Conservation (phyloP, 148 eudicot species). For the Simmondsia chinensis region DNA sequence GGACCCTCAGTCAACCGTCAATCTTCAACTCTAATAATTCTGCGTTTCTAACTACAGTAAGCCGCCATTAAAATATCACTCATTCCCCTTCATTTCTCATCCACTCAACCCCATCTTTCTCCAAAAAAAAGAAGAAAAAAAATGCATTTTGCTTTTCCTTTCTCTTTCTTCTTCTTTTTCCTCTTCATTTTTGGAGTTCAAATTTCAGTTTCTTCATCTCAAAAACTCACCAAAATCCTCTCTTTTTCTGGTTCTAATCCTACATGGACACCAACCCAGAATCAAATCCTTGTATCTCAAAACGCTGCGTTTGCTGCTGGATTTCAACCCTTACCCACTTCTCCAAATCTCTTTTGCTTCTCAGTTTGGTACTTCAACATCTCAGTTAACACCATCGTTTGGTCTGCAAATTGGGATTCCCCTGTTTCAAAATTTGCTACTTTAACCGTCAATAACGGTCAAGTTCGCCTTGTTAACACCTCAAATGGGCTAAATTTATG, state of each 20-base stretch:
- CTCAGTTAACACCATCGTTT: conserved; percentile 19
- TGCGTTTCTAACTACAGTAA: no score
- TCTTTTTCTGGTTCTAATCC: conserved; percentile 26
- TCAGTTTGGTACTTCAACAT: conserved; percentile 42
- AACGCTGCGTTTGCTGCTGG: conserved; percentile 55
- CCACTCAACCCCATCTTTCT: no score
- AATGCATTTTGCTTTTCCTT: no score
- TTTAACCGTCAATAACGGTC: conserved; percentile 33
- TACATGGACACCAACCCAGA: conserved; percentile 48
- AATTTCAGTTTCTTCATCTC: conserved; percentile 10
- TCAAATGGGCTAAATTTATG: conserved; percentile 27
- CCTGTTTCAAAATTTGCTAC: conserved; percentile 28
- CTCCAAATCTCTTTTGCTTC: conserved; percentile 31
- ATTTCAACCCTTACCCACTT: conserved; percentile 18
- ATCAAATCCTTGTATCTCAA: conserved; percentile 40
- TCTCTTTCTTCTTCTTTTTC: conserved; percentile 8
- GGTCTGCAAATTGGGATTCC: conserved; percentile 36
- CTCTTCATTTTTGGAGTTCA: conserved; percentile 13
- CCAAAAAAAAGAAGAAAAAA: no score
- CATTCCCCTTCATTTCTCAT: no score
- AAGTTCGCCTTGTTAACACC: conserved; percentile 20
- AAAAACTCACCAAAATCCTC: conserved; percentile 19
- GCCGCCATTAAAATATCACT: no score
- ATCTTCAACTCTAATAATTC: no score
- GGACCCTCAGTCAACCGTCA: no score